phyloP scores from a whole-genome alignment of 805 yeast genomes.

The Sugiyamaella marilandica region DNA sequence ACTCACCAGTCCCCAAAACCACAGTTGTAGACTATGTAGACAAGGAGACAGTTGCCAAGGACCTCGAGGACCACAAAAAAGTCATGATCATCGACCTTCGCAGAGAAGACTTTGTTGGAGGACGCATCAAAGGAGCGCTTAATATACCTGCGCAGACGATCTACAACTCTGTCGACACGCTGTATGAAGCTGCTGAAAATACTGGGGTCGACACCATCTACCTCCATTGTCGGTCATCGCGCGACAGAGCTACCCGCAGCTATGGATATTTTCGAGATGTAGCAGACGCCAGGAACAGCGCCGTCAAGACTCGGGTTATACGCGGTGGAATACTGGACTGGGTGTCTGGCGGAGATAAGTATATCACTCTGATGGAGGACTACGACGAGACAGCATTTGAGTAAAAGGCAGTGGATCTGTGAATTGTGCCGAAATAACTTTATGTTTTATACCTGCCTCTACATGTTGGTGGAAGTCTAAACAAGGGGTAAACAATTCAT shows the following conservation, averaged over 20 bases:
- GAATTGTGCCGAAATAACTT: too few species aligned
- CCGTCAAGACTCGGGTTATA: constrained; percentile 18
- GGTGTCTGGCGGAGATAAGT: constrained; percentile 24
- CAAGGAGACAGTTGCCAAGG: constrained; percentile 17
- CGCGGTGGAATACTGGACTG: constrained; percentile 24
- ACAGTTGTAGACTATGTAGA: constrained; percentile 13
- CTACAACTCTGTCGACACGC: constrained; percentile 16
- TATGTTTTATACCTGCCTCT: too few species aligned
- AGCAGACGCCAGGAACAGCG: constrained; percentile 13
- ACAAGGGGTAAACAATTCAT: too few species aligned
- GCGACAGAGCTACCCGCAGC: constrained; percentile 23
- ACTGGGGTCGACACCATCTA: constrained; percentile 20
- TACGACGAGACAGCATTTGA: constrained; percentile 14
- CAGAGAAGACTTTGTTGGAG: constrained; percentile 24
- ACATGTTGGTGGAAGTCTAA: too few species aligned
- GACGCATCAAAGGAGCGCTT: constrained; percentile 23
- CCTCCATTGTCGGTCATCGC: constrained; percentile 22
- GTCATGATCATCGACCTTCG: constrained; percentile 22
- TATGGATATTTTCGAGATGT: constrained; percentile 23
- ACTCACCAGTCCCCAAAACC: constrained; percentile 15
- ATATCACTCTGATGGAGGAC: constrained; percentile 22
- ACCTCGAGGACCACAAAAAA: constrained; percentile 14
- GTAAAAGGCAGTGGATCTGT: not conserved
- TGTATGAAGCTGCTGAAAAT: constrained; percentile 20
- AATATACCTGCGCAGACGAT: constrained; percentile 23